Evolutionary conservation across 768 basidiomycete genomes (phyloP).

Genomic region (Calocybe gangraenosa): DNA sequence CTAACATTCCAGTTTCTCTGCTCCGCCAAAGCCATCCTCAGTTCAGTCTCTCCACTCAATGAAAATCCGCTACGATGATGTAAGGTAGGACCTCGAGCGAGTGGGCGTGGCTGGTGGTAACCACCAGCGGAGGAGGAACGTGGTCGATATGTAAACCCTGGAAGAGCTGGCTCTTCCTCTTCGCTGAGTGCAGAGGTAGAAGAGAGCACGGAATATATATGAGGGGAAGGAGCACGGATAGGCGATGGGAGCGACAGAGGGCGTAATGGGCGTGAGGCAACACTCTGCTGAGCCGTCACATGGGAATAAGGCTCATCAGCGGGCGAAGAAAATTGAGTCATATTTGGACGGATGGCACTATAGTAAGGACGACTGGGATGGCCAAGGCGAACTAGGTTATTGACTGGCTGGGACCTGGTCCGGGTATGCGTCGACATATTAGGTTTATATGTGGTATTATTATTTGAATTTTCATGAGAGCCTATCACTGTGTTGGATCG

Average conservation of each 20-base stretch:
- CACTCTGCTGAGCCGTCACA: not conserved
- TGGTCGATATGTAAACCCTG: constrained; percentile 17
- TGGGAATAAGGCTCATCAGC: constrained; percentile 7
- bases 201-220: constrained; percentile 16
- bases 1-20: constrained; percentile 20
- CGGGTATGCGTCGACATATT: constrained; percentile 14
- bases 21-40: constrained; percentile 50
- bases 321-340: constrained; percentile 12
- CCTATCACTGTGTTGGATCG: not conserved
- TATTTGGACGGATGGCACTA: constrained; percentile 40
- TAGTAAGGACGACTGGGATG: constrained; percentile 54
- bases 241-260: constrained; percentile 13
- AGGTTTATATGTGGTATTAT: not conserved
- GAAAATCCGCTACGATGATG: constrained; percentile 38
- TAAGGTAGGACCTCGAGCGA: constrained; percentile 24
- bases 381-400: constrained; percentile 35
- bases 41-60: constrained; percentile 56
- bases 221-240: constrained; percentile 14
- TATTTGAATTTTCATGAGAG: too few relatives aligned
- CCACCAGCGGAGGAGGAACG: not conserved
- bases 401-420: constrained; percentile 19
- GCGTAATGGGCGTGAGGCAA: not conserved
- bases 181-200: constrained; percentile 9
- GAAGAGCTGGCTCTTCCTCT: constrained; percentile 6
- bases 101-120: constrained; percentile 1